Evolutionary conservation across 1,284 basidiomycete genomes (phyloP).

Genomic region (Pterulicium gracile): DNA sequence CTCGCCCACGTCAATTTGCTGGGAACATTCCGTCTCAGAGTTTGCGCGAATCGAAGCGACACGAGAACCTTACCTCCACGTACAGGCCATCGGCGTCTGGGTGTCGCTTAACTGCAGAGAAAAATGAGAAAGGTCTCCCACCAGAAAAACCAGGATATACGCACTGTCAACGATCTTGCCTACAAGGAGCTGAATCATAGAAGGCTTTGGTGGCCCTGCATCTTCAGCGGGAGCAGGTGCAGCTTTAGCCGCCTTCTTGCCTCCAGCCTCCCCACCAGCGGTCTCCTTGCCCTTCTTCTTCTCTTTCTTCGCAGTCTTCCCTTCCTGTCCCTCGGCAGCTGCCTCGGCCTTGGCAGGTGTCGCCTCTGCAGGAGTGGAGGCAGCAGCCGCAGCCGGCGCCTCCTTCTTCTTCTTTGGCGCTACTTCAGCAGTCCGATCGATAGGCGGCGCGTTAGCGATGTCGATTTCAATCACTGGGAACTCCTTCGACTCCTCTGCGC

Average conservation of each 20-base stretch:
- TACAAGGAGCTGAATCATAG: slow-evolving; percentile 91
- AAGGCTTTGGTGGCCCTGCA: slow-evolving; percentile 71
- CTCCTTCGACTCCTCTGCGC: slow-evolving; percentile 42
- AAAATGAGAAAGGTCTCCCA: slow-evolving; percentile 3
- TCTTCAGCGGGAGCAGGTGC: slow-evolving; percentile 45
- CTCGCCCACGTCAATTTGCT: slow-evolving; percentile 94
- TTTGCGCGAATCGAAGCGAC: slow-evolving; percentile 5
- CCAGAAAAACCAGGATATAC: slow-evolving; percentile 14
- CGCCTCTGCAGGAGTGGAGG: slow-evolving; percentile 10
- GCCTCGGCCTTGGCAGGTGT: slow-evolving; percentile 15
- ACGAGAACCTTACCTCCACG: slow-evolving; percentile 53
- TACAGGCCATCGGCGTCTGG: slow-evolving; percentile 92
- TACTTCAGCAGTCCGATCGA: slow-evolving; percentile 62
- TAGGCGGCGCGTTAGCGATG: slow-evolving; percentile 61
- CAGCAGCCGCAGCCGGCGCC: slow-evolving; percentile 29
- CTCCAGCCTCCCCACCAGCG: slow-evolving; percentile 15
- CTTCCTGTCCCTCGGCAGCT: slow-evolving; percentile 21
- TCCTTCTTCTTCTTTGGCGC: slow-evolving; percentile 80
- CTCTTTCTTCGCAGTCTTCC: slow-evolving; percentile 34
- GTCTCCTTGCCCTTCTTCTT: slow-evolving; percentile 37
- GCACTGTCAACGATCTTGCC: slow-evolving; percentile 83
- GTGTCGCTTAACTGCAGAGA: slow-evolving; percentile 70
- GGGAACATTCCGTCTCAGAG: slow-evolving; percentile 7
- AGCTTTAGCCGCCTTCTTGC: slow-evolving; percentile 18
- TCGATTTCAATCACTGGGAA: slow-evolving; percentile 63